Percentiles rank a stretch among this genome's conserved stretches.
These are phyloP conservation scores for Sclerotinia minor DNA, from an alignment of 2,329 filamentous ascomycete genomes.

Conservation along the genomic window DNA sequence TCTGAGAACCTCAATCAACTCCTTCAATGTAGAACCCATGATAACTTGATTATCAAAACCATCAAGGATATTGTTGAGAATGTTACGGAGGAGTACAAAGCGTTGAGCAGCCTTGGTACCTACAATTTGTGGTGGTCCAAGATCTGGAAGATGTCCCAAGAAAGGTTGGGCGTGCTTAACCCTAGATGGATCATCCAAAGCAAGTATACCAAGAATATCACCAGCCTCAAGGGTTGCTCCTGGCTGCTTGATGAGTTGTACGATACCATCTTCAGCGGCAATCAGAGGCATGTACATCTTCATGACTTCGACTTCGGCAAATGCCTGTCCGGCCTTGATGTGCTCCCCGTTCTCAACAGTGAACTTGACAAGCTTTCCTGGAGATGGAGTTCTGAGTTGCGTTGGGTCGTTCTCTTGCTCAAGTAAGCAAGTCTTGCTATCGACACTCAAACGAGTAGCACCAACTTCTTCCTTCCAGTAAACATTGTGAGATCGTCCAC, in stretches of 20 bases:
- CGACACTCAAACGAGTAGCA: slow-evolving; percentile 90
- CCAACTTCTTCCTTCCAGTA: slow-evolving; percentile 99
- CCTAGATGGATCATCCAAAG: slow-evolving; percentile 90
- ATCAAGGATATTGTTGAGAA: slow-evolving; percentile 82
- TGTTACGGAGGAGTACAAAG: slow-evolving; percentile 74
- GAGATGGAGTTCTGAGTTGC: slow-evolving; percentile 89
- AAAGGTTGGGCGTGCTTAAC: slow-evolving; percentile 97
- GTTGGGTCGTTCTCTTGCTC: slow-evolving; percentile 99
- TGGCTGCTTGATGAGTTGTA: slow-evolving; percentile 98
- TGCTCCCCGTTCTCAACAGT: slow-evolving; percentile 94
- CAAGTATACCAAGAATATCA: slow-evolving; percentile 96
- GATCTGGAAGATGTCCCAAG: slow-evolving; percentile 82
- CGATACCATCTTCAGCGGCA: slow-evolving; percentile 90
- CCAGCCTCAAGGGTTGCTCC: slow-evolving; percentile 96
- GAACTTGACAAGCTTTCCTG: slow-evolving; percentile 98
- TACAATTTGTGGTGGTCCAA: slow-evolving; percentile 82
- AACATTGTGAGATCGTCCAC: slow-evolving; percentile 92
- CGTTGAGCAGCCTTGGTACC: slow-evolving; percentile 90
- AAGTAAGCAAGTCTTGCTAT: slow-evolving; percentile 95
- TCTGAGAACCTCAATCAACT: slow-evolving; percentile 86
- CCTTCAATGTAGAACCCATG: slow-evolving; percentile 83
- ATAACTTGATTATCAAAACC: slow-evolving; percentile 98
- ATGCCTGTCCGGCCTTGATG: slow-evolving; percentile 86
- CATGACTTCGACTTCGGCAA: slow-evolving; percentile 99
- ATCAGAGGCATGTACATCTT: slow-evolving; percentile 99